These are phyloP conservation scores for Diddensiella santjacobensis DNA, from an alignment of 805 yeast genomes.

Conservation along the genomic window DNA sequence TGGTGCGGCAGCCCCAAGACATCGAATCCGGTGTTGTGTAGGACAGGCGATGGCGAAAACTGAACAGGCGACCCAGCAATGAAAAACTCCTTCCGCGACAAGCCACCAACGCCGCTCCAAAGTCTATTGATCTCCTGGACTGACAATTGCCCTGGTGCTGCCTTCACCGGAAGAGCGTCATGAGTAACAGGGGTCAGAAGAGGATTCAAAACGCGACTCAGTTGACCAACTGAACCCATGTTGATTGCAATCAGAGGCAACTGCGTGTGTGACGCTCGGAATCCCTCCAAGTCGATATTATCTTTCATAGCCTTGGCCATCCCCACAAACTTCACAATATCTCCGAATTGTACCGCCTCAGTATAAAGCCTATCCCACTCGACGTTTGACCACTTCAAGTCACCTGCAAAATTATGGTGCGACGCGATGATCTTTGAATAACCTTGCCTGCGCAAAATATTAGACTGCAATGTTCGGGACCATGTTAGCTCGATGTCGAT, in stretches of 20 bases:
- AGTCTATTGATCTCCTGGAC: conserved; percentile 60
- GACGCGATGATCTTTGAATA: conserved; percentile 76
- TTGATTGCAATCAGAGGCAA: conserved; percentile 80
- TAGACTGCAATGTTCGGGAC: conserved; percentile 52
- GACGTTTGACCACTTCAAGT: conserved; percentile 57
- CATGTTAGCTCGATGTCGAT: conserved; percentile 75
- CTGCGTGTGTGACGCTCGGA: conserved; percentile 52
- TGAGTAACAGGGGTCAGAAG: conserved; percentile 84
- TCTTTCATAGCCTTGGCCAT: conserved; percentile 61
- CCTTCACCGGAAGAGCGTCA: conserved; percentile 55
- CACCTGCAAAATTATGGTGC: conserved; percentile 69
- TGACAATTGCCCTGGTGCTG: conserved; percentile 78
- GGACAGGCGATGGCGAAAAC: conserved; percentile 84
- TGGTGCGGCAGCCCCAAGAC: conserved; percentile 73
- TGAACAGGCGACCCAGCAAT: conserved; percentile 78
- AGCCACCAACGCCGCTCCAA: conserved; percentile 59
- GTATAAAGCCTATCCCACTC: conserved; percentile 75
- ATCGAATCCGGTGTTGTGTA: conserved; percentile 78
- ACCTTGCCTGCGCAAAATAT: conserved; percentile 50
- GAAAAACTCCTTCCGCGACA: conserved; percentile 54
- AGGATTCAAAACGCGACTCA: conserved; percentile 73
- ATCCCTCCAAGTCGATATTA: conserved; percentile 66
- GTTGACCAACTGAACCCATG: conserved; percentile 70
- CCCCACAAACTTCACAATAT: conserved; percentile 80
- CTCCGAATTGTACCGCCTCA: conserved; percentile 62